phyloP scores from a whole-genome alignment of 805 yeast genomes.

The Cyberlindnera galapagoensis region DNA sequence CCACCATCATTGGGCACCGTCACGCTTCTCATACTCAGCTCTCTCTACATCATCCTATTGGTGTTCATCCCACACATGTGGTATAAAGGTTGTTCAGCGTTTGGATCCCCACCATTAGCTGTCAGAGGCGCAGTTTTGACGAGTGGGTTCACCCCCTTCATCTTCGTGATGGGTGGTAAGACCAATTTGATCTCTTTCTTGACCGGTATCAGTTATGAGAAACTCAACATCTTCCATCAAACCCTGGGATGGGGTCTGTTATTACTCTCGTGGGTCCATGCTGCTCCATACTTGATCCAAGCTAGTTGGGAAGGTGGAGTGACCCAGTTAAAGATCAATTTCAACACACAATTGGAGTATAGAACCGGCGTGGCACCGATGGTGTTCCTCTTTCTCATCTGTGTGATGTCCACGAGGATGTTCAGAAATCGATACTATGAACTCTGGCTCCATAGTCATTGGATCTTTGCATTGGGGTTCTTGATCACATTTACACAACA shows the following conservation, averaged over 20 bases:
- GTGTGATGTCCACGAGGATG: slow-evolving; percentile 35
- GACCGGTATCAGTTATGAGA: slow-evolving; percentile 52
- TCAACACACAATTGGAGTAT: slow-evolving; percentile 18
- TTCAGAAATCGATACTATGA: slow-evolving; percentile 40
- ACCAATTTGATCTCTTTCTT: slow-evolving; percentile 40
- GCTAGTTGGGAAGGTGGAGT: slow-evolving; percentile 43
- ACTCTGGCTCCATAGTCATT: slow-evolving; percentile 43
- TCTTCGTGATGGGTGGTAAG: slow-evolving; percentile 46
- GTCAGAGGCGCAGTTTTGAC: slow-evolving; percentile 47
- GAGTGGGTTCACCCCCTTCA: slow-evolving; percentile 43
- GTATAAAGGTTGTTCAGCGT: slow-evolving; percentile 45
- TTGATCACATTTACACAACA: slow-evolving; percentile 43
- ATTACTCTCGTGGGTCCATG: slow-evolving; percentile 41
- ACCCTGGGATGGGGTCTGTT: slow-evolving; percentile 33
- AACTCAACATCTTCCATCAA: slow-evolving; percentile 45
- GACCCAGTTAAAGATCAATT: slow-evolving; percentile 14
- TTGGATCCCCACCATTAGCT: slow-evolving; percentile 55
- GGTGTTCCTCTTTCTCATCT: slow-evolving; percentile 36
- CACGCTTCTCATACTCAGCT: slow-evolving; percentile 26
- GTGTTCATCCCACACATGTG: slow-evolving; percentile 41
- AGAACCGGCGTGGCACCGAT: slow-evolving; percentile 43
- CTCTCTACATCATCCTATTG: slow-evolving; percentile 28
- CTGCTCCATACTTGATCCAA: slow-evolving; percentile 44
- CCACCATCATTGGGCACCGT: slow-evolving; percentile 32
- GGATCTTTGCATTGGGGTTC: slow-evolving; percentile 45